phyloP scores from a whole-genome alignment of 2,329 filamentous ascomycete genomes.

The Corniculantispora saksenae region DNA sequence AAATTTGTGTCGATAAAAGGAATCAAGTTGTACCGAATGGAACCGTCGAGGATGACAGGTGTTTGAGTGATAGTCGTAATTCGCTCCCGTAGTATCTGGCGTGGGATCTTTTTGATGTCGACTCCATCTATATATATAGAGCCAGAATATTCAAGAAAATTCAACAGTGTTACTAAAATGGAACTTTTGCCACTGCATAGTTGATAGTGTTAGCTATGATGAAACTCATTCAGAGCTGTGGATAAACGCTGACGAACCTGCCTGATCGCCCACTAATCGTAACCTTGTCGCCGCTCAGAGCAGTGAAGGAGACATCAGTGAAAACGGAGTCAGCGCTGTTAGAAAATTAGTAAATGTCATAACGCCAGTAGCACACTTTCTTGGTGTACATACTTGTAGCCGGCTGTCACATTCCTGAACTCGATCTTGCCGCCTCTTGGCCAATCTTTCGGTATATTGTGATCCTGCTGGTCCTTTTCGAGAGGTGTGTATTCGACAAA shows the following conservation, averaged over 20 bases:
- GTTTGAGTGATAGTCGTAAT: not conserved
- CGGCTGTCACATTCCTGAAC: not conserved
- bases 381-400: not conserved
- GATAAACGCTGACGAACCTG: not conserved
- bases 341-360: no score
- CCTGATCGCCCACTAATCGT: not conserved
- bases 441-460: not conserved
- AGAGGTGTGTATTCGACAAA: not conserved
- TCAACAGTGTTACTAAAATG: not conserved
- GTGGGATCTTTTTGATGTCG: not conserved
- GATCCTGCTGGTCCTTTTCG: not conserved
- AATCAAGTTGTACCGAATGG: not conserved
- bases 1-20: no score
- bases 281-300: not conserved
- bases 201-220: not conserved
- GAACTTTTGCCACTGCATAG: not conserved
- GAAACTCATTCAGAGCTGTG: no score
- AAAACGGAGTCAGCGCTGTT: not conserved
- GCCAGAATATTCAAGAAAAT: not conserved
- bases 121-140: not conserved
- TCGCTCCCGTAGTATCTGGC: not conserved
- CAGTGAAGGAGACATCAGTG: not conserved
- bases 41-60: not conserved
- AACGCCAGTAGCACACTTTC: no score
- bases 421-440: not conserved